phyloP scores from a whole-genome alignment of 768 basidiomycete genomes.

The Xerocomellus intermedius region DNA sequence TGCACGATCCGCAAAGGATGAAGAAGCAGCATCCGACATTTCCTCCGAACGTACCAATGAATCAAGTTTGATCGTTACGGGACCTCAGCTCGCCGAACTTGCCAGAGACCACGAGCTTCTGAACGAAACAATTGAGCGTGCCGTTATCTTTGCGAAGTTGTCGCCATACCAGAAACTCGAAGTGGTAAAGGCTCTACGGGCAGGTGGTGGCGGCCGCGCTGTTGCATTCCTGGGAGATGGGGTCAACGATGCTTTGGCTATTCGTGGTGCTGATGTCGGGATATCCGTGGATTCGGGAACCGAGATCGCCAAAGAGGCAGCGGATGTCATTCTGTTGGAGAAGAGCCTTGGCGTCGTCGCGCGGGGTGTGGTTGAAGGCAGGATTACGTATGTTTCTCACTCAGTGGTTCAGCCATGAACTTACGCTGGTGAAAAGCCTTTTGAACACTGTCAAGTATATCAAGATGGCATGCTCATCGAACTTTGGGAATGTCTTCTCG shows the following conservation, averaged over 20 bases:
- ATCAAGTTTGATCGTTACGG: conserved; percentile 27
- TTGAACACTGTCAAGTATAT: conserved; percentile 38
- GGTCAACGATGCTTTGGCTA: conserved; percentile 33
- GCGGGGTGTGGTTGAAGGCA: conserved; percentile 33
- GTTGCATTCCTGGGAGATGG: conserved; percentile 33
- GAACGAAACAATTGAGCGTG: conserved; percentile 30
- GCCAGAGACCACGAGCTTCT: conserved; percentile 27
- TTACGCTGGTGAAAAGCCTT: conserved; percentile 26
- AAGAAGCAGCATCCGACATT: conserved; percentile 19
- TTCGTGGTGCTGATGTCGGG: conserved; percentile 33
- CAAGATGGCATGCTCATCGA: conserved; percentile 38
- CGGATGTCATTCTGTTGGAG: conserved; percentile 36
- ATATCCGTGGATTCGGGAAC: conserved; percentile 35
- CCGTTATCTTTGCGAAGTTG: conserved; percentile 32
- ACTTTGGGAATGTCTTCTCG: conserved; percentile 36
- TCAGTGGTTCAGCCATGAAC: neutral
- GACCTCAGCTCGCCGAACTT: conserved; percentile 28
- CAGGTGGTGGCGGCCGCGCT: conserved; percentile 26
- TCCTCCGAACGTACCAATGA: conserved; percentile 15
- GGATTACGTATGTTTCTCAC: conserved; percentile 29
- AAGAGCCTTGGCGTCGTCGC: conserved; percentile 35
- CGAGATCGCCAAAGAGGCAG: conserved; percentile 39
- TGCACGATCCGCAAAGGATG: conserved; percentile 21
- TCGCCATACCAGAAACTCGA: conserved; percentile 35
- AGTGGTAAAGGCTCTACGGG: conserved; percentile 31